phyloP scores from a whole-genome alignment of 495 filamentous ascomycete species.

The Astrothelium subdiscretum region DNA sequence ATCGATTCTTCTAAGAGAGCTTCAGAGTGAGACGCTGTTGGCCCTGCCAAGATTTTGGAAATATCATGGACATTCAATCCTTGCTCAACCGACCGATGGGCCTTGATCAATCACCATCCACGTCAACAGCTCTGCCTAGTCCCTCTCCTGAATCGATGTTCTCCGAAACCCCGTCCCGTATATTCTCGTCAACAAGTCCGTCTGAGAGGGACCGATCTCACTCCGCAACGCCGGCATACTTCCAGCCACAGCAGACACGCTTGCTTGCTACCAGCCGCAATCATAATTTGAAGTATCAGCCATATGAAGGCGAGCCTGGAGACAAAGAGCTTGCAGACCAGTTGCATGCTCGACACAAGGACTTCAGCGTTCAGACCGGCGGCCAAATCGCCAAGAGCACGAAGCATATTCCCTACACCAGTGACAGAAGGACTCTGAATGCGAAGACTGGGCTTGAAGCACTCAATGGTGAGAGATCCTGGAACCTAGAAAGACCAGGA shows the following conservation, averaged over 20 bases:
- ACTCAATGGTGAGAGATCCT: constrained; percentile 61
- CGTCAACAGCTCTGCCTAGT: not conserved
- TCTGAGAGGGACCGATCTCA: not conserved
- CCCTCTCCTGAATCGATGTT: not conserved
- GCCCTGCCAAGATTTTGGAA: not conserved
- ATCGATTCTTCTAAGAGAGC: not conserved
- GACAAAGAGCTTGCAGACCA: constrained; percentile 42
- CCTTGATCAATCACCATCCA: constrained; percentile 6
- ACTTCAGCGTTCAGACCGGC: constrained; percentile 46
- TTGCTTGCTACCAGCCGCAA: constrained; percentile 6
- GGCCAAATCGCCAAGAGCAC: constrained; percentile 56
- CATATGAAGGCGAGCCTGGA: constrained; percentile 20
- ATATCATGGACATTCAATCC: constrained; percentile 20
- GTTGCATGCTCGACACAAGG: constrained; percentile 27
- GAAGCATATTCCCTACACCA: constrained; percentile 83
- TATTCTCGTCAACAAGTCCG: no score
- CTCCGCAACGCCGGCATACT: not conserved
- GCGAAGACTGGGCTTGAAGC: constrained; percentile 74
- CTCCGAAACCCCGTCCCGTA: not conserved
- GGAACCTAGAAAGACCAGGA: constrained; percentile 8
- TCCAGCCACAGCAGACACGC: not conserved
- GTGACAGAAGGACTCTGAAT: constrained; percentile 78
- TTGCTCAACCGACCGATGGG: constrained; percentile 16
- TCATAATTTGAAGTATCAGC: constrained; percentile 34
- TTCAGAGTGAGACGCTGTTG: not conserved